A percentile compares a stretch with the other conserved stretches of the same genome.
These are phyloP conservation scores for Pythium vanterpoolii DNA, from an alignment of 352 stramenopile genomes.

Conservation along the genomic window DNA sequence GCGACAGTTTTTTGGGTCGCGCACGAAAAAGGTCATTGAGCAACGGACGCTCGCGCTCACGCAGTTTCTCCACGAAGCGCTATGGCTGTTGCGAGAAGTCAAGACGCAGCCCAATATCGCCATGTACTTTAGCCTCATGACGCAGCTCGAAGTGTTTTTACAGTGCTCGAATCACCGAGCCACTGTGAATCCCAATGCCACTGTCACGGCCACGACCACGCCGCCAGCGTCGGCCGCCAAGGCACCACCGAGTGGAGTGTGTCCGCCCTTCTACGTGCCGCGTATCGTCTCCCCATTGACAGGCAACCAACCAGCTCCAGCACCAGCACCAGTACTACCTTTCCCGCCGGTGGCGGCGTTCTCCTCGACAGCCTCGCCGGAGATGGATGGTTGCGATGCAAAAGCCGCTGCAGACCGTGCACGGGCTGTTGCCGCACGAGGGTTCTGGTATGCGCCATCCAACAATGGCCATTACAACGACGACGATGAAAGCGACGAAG, in stretches of 20 bases:
- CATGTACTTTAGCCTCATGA: slow-evolving; percentile 74
- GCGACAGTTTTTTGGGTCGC: slow-evolving; percentile 59
- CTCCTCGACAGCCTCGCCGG: neutral
- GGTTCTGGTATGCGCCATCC: slow-evolving; percentile 13
- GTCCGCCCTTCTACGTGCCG: slow-evolving; percentile 10
- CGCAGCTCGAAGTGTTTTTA: slow-evolving; percentile 61
- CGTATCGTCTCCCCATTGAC: neutral
- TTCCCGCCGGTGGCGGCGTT: neutral
- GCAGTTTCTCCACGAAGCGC: slow-evolving; percentile 51
- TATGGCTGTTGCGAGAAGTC: slow-evolving; percentile 52
- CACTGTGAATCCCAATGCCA: slow-evolving; percentile 23
- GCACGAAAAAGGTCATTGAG: slow-evolving; percentile 67
- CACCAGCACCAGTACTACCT: neutral
- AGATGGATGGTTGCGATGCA: neutral
- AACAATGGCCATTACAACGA: slow-evolving; percentile 15
- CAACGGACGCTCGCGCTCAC: slow-evolving; percentile 58
- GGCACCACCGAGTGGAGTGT: slow-evolving; percentile 7
- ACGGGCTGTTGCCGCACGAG: slow-evolving; percentile 14
- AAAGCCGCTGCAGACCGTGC: slow-evolving; percentile 16
- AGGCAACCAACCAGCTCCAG: neutral
- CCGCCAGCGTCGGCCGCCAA: slow-evolving; percentile 8
- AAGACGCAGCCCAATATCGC: slow-evolving; percentile 59
- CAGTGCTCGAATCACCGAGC: slow-evolving; percentile 37
- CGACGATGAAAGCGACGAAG: slow-evolving; percentile 28
- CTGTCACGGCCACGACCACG: neutral